phyloP scores from a whole-genome alignment of 1,284 basidiomycete genomes.

The Cronartium quercuum region DNA sequence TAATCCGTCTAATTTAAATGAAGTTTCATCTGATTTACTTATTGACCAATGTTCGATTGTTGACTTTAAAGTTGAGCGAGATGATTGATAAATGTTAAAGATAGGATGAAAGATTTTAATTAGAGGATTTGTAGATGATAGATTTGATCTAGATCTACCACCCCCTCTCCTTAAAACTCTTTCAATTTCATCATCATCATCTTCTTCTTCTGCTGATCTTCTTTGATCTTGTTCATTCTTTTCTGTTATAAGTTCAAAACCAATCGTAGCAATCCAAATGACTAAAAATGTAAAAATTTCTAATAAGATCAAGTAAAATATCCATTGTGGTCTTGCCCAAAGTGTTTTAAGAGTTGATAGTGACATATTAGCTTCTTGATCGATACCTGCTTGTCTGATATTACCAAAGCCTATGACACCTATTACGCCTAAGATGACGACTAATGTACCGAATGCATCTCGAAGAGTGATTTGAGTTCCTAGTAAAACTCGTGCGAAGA shows the following conservation, averaged over 20 bases:
- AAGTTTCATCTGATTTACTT: slow-evolving; percentile 68
- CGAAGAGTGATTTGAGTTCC: slow-evolving; percentile 60
- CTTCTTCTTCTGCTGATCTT: slow-evolving; percentile 37
- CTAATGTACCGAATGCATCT: slow-evolving; percentile 73
- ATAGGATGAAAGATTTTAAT: not conserved
- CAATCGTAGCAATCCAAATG: slow-evolving; percentile 43
- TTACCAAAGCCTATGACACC: slow-evolving; percentile 76
- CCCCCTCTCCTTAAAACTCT: slow-evolving; percentile 41
- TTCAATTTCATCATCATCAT: slow-evolving; percentile 38
- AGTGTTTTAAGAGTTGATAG: slow-evolving; percentile 61
- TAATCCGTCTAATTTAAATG: slow-evolving; percentile 82
- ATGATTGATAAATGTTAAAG: not conserved
- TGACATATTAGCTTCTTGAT: slow-evolving; percentile 44
- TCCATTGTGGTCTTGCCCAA: slow-evolving; percentile 78
- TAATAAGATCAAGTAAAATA: slow-evolving; percentile 77
- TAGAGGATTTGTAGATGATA: not conserved
- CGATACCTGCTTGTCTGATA: slow-evolving; percentile 51
- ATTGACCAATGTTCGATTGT: slow-evolving; percentile 68
- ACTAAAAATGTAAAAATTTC: slow-evolving; percentile 57
- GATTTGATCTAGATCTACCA: slow-evolving; percentile 14
- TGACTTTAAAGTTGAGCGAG: slow-evolving; percentile 58
- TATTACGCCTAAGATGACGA: slow-evolving; percentile 72
- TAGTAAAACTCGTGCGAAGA: slow-evolving; percentile 68
- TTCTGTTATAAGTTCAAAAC: slow-evolving; percentile 42
- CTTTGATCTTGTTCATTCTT: slow-evolving; percentile 20